Evolutionary conservation across 257 asterid species (phyloP).

Genomic region (Solanum habrochaites): DNA sequence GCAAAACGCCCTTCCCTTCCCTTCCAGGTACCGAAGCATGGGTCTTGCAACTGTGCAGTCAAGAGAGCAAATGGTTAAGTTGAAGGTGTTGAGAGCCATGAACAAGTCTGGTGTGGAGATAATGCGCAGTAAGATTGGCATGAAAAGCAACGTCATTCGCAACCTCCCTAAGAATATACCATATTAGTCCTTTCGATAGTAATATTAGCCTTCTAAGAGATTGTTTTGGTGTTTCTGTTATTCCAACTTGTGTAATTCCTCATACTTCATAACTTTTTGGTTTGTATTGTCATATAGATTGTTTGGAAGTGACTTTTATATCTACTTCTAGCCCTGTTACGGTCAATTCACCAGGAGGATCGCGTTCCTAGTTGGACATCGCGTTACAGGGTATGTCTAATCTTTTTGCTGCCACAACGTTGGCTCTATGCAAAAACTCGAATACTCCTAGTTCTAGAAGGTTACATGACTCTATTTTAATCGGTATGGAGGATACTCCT

Average conservation of each 20-base stretch:
- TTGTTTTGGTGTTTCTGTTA: background rate
- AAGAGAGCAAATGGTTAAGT: constrained; percentile 44
- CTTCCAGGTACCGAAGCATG: constrained; percentile 76
- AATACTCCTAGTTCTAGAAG: background rate
- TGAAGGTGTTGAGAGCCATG: constrained; percentile 84
- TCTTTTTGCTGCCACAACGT: background rate
- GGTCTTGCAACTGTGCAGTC: constrained; percentile 86
- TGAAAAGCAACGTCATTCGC: constrained; percentile 88
- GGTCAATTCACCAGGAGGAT: background rate
- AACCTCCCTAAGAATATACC: constrained; percentile 77
- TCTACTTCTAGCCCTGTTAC: background rate
- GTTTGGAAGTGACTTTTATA: background rate
- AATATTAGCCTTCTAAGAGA: background rate
- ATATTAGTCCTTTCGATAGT: constrained; percentile 21
- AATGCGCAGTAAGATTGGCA: constrained; percentile 84
- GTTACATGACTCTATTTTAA: background rate
- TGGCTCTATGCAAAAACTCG: background rate
- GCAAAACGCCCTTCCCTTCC: background rate
- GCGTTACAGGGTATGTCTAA: background rate
- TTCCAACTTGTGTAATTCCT: background rate
- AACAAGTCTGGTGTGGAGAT: constrained; percentile 52
- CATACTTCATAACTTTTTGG: background rate
- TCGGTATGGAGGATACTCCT: too few species aligned
- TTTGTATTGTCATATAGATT: background rate
- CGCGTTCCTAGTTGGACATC: background rate